These are phyloP conservation scores for Tricholoma hemisulphureum DNA, from an alignment of 768 basidiomycete species.

Conservation along the genomic window DNA sequence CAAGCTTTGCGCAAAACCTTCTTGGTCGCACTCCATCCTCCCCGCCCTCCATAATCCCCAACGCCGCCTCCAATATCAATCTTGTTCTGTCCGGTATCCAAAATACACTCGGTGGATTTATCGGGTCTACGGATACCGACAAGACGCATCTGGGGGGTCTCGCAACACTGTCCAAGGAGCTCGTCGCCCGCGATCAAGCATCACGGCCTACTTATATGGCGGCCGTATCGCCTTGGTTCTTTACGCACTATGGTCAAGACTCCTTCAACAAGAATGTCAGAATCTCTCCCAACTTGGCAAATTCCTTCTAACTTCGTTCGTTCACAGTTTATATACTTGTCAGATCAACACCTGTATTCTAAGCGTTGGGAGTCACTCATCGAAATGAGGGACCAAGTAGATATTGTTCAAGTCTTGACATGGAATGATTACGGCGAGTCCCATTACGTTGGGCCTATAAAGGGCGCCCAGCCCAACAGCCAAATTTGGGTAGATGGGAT, in stretches of 20 bases:
- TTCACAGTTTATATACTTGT: slow-evolving; percentile 58
- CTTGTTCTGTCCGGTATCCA: slow-evolving; percentile 1
- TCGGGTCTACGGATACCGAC: slow-evolving; percentile 52
- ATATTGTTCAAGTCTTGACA: slow-evolving; percentile 58
- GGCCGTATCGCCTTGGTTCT: slow-evolving; percentile 74
- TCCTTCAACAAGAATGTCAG: slow-evolving; percentile 73
- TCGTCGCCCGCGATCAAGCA: slow-evolving; percentile 26
- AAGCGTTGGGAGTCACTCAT: slow-evolving; percentile 70
- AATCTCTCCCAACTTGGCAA: not conserved
- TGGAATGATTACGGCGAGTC: slow-evolving; percentile 81
- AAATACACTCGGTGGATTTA: slow-evolving; percentile 9
- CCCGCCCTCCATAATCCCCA: slow-evolving; percentile 1
- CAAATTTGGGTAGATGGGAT: slow-evolving; percentile 73
- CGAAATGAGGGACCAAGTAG: slow-evolving; percentile 51
- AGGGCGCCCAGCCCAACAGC: slow-evolving; percentile 69
- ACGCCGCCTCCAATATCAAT: not conserved
- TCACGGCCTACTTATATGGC: slow-evolving; percentile 42
- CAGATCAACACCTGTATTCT: slow-evolving; percentile 65
- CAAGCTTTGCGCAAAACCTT: slow-evolving; percentile 35
- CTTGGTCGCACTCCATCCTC: slow-evolving; percentile 15
- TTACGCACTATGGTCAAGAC: slow-evolving; percentile 68
- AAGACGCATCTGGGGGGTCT: slow-evolving; percentile 49
- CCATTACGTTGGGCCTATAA: slow-evolving; percentile 78
- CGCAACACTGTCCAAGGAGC: slow-evolving; percentile 22
- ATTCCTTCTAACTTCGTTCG: not conserved